A percentile compares a stretch with the other conserved stretches of the same genome.
phyloP scores from a whole-genome alignment of 1,139 yeast species.

The Hyphopichia fennica region DNA sequence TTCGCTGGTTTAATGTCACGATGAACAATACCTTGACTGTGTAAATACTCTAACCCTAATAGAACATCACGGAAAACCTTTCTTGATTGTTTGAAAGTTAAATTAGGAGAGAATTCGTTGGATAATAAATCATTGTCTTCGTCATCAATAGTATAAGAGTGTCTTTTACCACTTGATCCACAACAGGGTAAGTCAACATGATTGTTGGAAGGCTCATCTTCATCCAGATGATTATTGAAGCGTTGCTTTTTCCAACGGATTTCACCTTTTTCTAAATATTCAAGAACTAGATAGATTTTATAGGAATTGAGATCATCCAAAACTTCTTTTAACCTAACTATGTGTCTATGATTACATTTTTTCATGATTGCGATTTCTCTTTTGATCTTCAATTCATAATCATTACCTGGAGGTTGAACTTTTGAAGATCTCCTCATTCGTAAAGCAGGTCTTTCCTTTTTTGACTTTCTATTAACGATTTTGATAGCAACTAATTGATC shows the following conservation, averaged over 20 bases:
- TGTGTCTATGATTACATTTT: slow-evolving; percentile 88
- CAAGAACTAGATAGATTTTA: slow-evolving; percentile 87
- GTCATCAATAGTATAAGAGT: slow-evolving; percentile 13
- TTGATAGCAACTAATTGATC: slow-evolving; percentile 87
- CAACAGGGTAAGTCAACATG: slow-evolving; percentile 39
- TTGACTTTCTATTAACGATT: slow-evolving; percentile 76
- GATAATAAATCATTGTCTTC: slow-evolving; percentile 42
- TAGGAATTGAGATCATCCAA: slow-evolving; percentile 82
- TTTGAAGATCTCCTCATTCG: slow-evolving; percentile 40
- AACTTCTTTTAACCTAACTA: slow-evolving; percentile 84
- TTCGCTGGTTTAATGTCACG: slow-evolving; percentile 98
- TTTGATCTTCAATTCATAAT: slow-evolving; percentile 69
- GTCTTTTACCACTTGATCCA: slow-evolving; percentile 15
- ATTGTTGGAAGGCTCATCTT: slow-evolving; percentile 7
- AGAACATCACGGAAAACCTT: slow-evolving; percentile 81
- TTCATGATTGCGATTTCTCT: slow-evolving; percentile 96
- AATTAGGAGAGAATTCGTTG: slow-evolving; percentile 52
- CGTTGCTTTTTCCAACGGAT: slow-evolving; percentile 69
- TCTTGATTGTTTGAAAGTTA: slow-evolving; percentile 66
- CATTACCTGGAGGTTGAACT: slow-evolving; percentile 19
- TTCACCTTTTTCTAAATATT: slow-evolving; percentile 91
- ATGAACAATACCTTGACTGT: slow-evolving; percentile 91
- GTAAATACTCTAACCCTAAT: slow-evolving; percentile 88
- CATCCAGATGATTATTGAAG: slow-evolving; percentile 7
- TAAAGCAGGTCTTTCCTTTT: slow-evolving; percentile 53